Evolutionary conservation across 352 stramenopile genomes (phyloP).

Genomic region (Phytophthora europaea): DNA sequence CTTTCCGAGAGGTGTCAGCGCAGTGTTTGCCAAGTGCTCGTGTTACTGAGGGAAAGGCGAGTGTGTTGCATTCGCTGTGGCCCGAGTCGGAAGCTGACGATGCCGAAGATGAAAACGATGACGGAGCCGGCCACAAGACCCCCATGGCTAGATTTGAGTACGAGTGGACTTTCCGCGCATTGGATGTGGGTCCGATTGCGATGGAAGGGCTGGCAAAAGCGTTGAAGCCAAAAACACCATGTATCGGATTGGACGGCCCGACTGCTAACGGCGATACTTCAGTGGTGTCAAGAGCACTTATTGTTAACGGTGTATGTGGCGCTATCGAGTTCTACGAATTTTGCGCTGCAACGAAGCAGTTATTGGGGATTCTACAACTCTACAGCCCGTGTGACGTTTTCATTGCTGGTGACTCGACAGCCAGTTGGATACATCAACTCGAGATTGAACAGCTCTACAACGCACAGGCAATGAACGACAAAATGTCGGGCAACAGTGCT

Average conservation of each 20-base stretch:
- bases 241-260: conserved; percentile 7
- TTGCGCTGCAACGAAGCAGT: conserved; percentile 44
- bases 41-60: conserved; percentile 30
- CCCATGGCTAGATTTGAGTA: conserved; percentile 37
- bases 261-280: not conserved
- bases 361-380: conserved; percentile 23
- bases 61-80: conserved; percentile 32
- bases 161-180: conserved; percentile 72
- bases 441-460: conserved; percentile 19
- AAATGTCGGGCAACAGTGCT: not conserved
- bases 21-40: conserved; percentile 32
- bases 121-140: not conserved
- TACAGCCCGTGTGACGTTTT: conserved; percentile 24
- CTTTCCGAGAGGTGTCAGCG: conserved; percentile 29
- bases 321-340: conserved; percentile 69
- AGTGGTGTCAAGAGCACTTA: conserved; percentile 21
- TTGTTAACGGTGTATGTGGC: conserved; percentile 65
- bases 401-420: conserved; percentile 37
- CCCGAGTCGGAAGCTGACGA: conserved; percentile 42
- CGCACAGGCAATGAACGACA: conserved; percentile 3
- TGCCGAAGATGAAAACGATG: conserved; percentile 37
- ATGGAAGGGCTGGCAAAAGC: conserved; percentile 42
- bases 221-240: not conserved
- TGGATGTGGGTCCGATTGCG: conserved; percentile 69
- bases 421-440: conserved; percentile 33